Base-by-base conservation (phyloP, 805 yeast species). In the Phaffomyces thermotolerans region DNA sequence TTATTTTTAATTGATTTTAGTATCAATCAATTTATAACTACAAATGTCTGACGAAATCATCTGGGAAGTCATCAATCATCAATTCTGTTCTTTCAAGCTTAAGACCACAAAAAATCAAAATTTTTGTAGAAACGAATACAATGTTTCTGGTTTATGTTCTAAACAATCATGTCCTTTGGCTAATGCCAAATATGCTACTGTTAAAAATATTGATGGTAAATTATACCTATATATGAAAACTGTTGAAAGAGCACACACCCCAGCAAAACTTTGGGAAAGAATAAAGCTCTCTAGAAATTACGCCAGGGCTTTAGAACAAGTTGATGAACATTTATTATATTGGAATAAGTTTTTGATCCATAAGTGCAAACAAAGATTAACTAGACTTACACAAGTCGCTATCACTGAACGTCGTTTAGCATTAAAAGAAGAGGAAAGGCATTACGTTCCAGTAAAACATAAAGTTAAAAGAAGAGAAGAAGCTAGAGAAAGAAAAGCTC, bases 81-180 rank as follows among this genome's bases (percentile, higher is more conserved):
- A 88, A 62, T 93, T 91, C 61, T 93, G 99, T 71, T 86, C 99
- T 20, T 93, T 84, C 71, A 91, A 91, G 66, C 71, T 93, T 56
- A 85, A 84, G 59, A 84, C 96, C 24, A 85, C 86, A 47, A 86
- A 87, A 58, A 87, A 80, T 23, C 97, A 91, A 64, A 84, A 79
- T 55, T 93, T 93, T 62, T 93, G 99, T 68, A 73, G 97, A 62
- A 93, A 91, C 62, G 98, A 93, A 64, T 90, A 87, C 68, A 93
- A 93, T 63, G 98, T 91, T 40, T 79, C 88, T 51, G 99, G 99
- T 49, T 73, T 93, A 44, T 93, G 99, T 64, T 78, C 81, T 43
- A 79, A 99, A 58, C 89, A 82, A 62, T 85, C 97, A 6, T 93
- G 99, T 63, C 99, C 99, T 2, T 69, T 93, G 48, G 99, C 99